Conservation (phyloP, 2,329 filamentous ascomycete species). For the Fusarium luffae region DNA sequence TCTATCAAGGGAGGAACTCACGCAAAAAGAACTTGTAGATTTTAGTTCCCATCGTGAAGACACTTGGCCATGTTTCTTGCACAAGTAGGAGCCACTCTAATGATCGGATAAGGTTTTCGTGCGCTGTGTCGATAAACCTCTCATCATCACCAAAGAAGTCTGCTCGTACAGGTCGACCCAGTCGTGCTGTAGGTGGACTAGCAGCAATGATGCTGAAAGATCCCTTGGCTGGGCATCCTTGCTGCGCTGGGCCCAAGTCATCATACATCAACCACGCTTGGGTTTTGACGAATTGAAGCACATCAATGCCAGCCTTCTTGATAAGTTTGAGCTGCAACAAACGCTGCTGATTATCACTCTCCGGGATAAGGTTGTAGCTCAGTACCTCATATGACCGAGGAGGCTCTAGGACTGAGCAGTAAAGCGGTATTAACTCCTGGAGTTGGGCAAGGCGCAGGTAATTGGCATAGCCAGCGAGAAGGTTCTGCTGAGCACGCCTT, state of each 20-base stretch:
- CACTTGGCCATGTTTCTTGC: conserved; percentile 75
- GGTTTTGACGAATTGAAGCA: conserved; percentile 76
- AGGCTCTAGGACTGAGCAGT: conserved; percentile 80
- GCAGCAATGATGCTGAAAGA: conserved; percentile 64
- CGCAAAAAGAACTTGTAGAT: conserved; percentile 87
- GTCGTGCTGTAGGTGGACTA: conserved; percentile 46
- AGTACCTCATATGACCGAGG: conserved; percentile 76
- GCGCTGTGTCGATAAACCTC: conserved; percentile 66
- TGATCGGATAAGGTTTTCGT: conserved; percentile 78
- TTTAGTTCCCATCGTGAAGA: conserved; percentile 74
- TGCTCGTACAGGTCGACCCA: conserved; percentile 72
- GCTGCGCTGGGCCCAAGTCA: conserved; percentile 53
- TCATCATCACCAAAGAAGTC: conserved; percentile 76
- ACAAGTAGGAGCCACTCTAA: conserved; percentile 87
- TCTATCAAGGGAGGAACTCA: conserved; percentile 61
- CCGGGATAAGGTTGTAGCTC: conserved; percentile 79
- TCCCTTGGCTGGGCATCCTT: conserved; percentile 54
- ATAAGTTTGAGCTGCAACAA: conserved; percentile 78
- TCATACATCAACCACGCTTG: conserved; percentile 68
- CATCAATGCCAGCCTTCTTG: conserved; percentile 77
- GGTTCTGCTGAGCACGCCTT: conserved; percentile 72
- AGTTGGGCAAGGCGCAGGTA: conserved; percentile 78
- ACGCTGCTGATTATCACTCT: conserved; percentile 74
- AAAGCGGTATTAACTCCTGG: conserved; percentile 84
- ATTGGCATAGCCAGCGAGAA: conserved; percentile 84